Conservation (phyloP, 768 basidiomycete species). For the Termitomyces sp. region DNA sequence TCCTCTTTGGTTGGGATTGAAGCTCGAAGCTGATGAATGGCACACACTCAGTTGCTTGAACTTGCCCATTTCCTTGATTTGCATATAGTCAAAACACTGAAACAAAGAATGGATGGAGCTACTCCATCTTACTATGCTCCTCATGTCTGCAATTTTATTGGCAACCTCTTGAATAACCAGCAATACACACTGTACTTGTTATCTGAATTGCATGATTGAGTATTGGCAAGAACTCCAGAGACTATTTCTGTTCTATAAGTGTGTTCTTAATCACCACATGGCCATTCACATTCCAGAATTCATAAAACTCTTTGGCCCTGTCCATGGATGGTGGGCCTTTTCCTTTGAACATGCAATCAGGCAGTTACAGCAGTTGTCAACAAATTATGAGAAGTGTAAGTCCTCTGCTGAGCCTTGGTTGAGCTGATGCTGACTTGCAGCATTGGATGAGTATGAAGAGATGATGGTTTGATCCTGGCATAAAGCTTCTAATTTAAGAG, state of each 20-base stretch:
- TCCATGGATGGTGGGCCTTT: constrained; percentile 33
- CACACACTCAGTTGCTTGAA: constrained; percentile 24
- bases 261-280: constrained; percentile 22
- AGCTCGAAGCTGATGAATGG: constrained; percentile 32
- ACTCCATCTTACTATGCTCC: constrained; percentile 23
- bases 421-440: not conserved
- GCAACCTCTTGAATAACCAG: constrained; percentile 19
- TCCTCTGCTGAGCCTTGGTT: not conserved
- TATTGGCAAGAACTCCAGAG: constrained; percentile 15
- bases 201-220: constrained; percentile 5
- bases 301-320: constrained; percentile 25
- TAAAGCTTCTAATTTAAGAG: constrained; percentile 8
- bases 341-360: constrained; percentile 33
- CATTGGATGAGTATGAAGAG: constrained; percentile 9
- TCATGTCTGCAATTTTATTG: constrained; percentile 27
- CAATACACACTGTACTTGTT: not conserved
- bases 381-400: constrained; percentile 21
- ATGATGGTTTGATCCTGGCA: constrained; percentile 12
- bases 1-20: constrained; percentile 19
- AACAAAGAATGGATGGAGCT: constrained; percentile 19
- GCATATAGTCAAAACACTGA: constrained; percentile 25
- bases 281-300: constrained; percentile 23
- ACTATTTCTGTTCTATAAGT: constrained; percentile 13
- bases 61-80: constrained; percentile 29
- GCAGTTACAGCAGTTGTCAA: constrained; percentile 25